phyloP scores from a whole-genome alignment of 2,329 filamentous ascomycete genomes.

The Nemania diffusa region DNA sequence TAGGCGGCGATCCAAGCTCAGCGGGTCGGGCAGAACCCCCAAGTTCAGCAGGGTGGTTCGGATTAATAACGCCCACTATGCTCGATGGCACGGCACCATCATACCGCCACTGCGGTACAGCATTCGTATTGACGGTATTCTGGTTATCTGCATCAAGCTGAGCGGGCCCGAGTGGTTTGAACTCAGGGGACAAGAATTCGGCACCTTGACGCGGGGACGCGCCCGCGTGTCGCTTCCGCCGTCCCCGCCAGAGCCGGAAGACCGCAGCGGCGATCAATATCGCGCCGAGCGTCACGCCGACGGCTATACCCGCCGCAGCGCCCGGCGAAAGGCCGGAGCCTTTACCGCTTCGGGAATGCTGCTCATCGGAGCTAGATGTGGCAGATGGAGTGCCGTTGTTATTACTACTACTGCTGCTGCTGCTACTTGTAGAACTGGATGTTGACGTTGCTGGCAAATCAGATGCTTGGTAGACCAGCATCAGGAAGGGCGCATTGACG shows the following conservation, averaged over 20 bases:
- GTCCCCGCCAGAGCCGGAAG: slow-evolving; percentile 21
- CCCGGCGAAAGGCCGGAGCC: slow-evolving; percentile 14
- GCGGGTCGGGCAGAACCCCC: too few species aligned
- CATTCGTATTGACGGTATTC: not conserved
- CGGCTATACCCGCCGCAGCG: slow-evolving; percentile 18
- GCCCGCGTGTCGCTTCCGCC: not conserved
- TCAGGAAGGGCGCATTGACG: slow-evolving; percentile 25
- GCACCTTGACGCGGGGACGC: not conserved
- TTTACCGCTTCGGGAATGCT: not conserved
- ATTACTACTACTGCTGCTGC: not conserved
- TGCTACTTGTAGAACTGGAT: not conserved
- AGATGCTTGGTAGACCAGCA: slow-evolving; percentile 27
- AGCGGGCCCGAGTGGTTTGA: too few species aligned
- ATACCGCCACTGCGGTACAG: not conserved
- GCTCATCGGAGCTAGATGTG: not conserved
- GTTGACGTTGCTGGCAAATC: slow-evolving; percentile 11
- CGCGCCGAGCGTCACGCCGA: slow-evolving; percentile 9
- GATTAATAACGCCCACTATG: slow-evolving; percentile 8
- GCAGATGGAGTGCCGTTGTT: not conserved
- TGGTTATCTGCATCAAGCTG: too few species aligned
- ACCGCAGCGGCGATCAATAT: slow-evolving; percentile 12
- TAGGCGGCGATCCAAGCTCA: too few species aligned
- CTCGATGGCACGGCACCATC: not conserved
- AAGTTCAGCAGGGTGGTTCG: slow-evolving; percentile 16
- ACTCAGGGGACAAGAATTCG: too few species aligned